Evolutionary conservation across 169 alveolate genomes (phyloP), one percentile per base, ranked within the genome.

Genomic region (Theileria equi): DNA sequence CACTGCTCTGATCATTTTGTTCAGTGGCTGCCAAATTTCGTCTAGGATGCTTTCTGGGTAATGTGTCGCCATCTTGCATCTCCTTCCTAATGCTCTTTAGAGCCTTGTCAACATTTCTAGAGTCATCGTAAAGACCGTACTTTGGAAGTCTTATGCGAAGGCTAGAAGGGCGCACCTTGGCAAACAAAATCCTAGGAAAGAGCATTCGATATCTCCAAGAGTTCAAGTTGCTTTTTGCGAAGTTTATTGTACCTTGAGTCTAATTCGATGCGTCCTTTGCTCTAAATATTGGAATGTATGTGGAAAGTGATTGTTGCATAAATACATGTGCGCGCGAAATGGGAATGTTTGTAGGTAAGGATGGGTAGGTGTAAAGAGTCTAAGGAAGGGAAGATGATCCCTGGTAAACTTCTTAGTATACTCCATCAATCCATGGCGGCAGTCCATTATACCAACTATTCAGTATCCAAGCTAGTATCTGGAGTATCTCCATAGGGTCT

Each of bases 81-180:
- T 76, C 68, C 49, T 67, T 76, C 21, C 72, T n/a, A 21, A 76
- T 76, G 35, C 43, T 26, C 48, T 35, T 54, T 11, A 76, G 73
- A n/a, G 85, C 38, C 19, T 28, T 19, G 45, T 76, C 49, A 1
- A 66, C 47, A 49, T 66, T 65, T 25, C 64, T 31, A 35, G 34
- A 3, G 32, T 77, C 86, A 34, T 67, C 74, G 17, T 44, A 48
- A n/a, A 77, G 44, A 6, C 76, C 77, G 26, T 40, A 38, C 40
- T 40, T 77, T 28, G 84, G 71, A 26, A 59, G 36, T 26, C 81
- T 36, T 5, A 77, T 53, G 13, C 72, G 25, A 17, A 77, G 59
- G n/a, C 68, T 57, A n/a, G 86, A 77, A 16, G 86, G 79, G 29
- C 61, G 8, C 21, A 71, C 62, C 43, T 45, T 40, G 5, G 68